Evolutionary conservation across 352 stramenopile species (phyloP), one percentile per base, ranked within the genome.

Genomic region (Phytophthora niederhauseri): DNA sequence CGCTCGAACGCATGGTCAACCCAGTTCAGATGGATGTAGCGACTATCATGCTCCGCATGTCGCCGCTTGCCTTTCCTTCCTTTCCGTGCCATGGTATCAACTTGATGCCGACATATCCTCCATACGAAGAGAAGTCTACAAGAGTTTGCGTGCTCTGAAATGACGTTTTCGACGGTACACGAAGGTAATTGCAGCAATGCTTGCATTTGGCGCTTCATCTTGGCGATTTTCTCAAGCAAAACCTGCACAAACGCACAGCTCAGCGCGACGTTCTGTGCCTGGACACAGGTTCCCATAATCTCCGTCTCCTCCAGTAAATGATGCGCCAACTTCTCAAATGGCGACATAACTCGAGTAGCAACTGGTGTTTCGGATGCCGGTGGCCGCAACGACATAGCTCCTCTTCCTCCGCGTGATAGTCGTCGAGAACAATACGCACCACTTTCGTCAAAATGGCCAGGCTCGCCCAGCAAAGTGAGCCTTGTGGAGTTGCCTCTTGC

Each of bases 261-360:
- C 12, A 92, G 43, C 1, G 85, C 75, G 7, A 82, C 68, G 28
- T 87, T 92, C 52, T 86, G 85, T 15, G 85, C 80, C 58, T 93
- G 80, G 15, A 93, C 75, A 52, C 76, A 90, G 8, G 76, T 76
- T 8, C 82, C 77, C n/a, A 92, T 66, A 17, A 90, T 72, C 46
- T 93, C 85, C 3, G 75, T 90, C 43, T 93, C 85, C 76, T 93
- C 85, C 0, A 93, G 75, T 52, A 93, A 75, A 61, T 91, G 81
- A 38, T 93, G 85, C 3, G 78, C 63, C 3, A 93, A 70, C 54
- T 89, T 92, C 19, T 91, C 84, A 56, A 90, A 92, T 4, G 70
- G 73, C 12, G 83, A 93, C 9, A 89, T 48, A 17, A 68, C 31
- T 61, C 58, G 57, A 58, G 30, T 38, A 46, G 49, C 6, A 36